Percentiles rank a stretch among this genome's conserved stretches.
These are phyloP conservation scores for Triglochin maritima DNA, from an alignment of 106 monocot species.

Conservation along the genomic window DNA sequence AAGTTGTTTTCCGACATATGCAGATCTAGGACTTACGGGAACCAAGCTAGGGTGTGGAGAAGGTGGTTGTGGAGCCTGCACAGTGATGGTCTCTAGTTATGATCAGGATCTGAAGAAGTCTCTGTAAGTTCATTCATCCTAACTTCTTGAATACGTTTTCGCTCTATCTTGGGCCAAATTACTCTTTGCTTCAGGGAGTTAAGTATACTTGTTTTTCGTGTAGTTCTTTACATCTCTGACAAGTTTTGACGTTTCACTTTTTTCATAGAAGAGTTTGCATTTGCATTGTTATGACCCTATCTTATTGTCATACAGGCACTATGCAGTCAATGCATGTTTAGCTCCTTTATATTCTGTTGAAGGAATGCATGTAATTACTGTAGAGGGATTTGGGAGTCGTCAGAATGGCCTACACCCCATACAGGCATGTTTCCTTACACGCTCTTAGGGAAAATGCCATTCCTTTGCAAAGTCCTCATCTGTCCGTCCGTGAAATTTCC, in stretches of 20 bases:
- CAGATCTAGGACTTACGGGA: slow-evolving; percentile 72
- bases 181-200: too few relatives aligned
- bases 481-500: too few relatives aligned
- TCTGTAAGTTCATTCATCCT: slow-evolving; percentile 34
- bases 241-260: too few relatives aligned
- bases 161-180: too few relatives aligned
- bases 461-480: neutral
- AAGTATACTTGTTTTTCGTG: too few relatives aligned
- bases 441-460: neutral
- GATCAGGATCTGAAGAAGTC: slow-evolving; percentile 50
- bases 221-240: too few relatives aligned
- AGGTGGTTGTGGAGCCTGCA: slow-evolving; percentile 99
- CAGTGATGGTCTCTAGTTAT: slow-evolving; percentile 87
- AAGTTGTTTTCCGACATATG: slow-evolving; percentile 4
- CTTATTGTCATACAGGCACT: slow-evolving; percentile 48
- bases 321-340: slow-evolving; percentile 89
- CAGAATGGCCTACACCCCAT: slow-evolving; percentile 66
- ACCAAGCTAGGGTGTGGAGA: slow-evolving; percentile 98
- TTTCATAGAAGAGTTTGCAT: too few relatives aligned
- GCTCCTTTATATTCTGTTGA: slow-evolving; percentile 92
- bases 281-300: too few relatives aligned
- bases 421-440: slow-evolving; percentile 35
- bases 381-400: slow-evolving; percentile 78
- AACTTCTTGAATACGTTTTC: neutral
- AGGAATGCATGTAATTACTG: slow-evolving; percentile 95